Evolutionary conservation across 2,329 filamentous ascomycete species (phyloP), one percentile per base, ranked within the genome.

Genomic region (Lojkania enalia): DNA sequence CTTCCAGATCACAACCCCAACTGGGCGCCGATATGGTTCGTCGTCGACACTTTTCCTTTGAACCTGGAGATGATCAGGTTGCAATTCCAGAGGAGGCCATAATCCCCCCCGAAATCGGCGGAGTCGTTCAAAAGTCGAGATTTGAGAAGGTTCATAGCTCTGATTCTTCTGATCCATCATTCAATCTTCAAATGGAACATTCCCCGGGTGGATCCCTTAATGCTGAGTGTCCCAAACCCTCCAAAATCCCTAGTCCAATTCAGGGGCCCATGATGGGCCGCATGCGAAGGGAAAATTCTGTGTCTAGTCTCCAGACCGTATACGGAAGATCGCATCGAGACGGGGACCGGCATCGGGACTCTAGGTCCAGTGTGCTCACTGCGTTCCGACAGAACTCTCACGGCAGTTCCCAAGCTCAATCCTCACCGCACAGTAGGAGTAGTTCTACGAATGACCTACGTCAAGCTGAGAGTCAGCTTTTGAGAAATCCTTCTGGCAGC

Each of bases 181-280:
- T 9, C 11, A 33, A 9, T 33, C 30, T 27, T 27, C 23, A 27
- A 9, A 9, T 27, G 23, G n/a, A 27, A 27, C 7, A 7, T 27
- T 27, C 23, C n/a, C 23, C 23, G 23, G n/a, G 7, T 9, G 23
- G 23, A 7, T 27, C 36, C 16, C 35, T 54, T 15, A 39, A 20
- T 19, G 29, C 51, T 15, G 51, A 62, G 2, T 16, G 43, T 5
- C 44, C 42, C 5, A 66, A 52, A 42, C 52, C 47, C 4, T 71
- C 73, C 3, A 71, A 71, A 46, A 75, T 75, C 16, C 73, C 73
- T n/a, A 73, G 67, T 35, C 73, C 72, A n/a, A 51, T 70, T 0
- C 66, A 69, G 44, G 60, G 51, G 5, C 25, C 54, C 29, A 43
- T 48, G 3, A 32, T 66, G 2, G 68, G n/a, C 16, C 9, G 21